Percentiles rank a stretch among this genome's conserved stretches.
These are phyloP conservation scores for Tylopilus rubrobrunneus DNA, from an alignment of 768 basidiomycete species.

Conservation along the genomic window DNA sequence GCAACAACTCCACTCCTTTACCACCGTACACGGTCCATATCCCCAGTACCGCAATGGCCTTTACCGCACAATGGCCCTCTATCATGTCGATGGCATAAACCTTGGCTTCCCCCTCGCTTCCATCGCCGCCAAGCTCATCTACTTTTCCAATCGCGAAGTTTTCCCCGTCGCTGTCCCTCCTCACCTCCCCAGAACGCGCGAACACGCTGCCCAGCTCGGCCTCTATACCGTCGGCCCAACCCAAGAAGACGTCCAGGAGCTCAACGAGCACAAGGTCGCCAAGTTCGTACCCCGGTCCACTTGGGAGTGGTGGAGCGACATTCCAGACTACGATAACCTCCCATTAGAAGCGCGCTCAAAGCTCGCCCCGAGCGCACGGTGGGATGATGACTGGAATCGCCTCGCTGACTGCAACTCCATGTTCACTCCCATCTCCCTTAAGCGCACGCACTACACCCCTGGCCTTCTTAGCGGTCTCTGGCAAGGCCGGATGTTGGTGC, in stretches of 20 bases:
- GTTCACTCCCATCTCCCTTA: constrained; percentile 24
- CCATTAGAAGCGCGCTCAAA: constrained; percentile 22
- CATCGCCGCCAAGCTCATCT: constrained; percentile 59
- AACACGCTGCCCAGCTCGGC: constrained; percentile 25
- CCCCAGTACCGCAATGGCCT: constrained; percentile 41
- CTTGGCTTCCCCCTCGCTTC: constrained; percentile 44
- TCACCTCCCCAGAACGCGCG: constrained; percentile 31
- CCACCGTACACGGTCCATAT: constrained; percentile 43
- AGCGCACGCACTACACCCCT: constrained; percentile 40
- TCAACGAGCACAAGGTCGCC: constrained; percentile 45
- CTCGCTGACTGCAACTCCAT: constrained; percentile 44
- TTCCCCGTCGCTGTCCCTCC: constrained; percentile 41
- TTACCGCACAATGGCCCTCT: constrained; percentile 29
- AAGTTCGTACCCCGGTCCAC: constrained; percentile 19
- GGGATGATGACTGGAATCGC: constrained; percentile 60
- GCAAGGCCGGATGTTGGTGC: constrained; percentile 61
- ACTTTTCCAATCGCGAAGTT: constrained; percentile 54
- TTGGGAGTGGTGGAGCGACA: constrained; percentile 23
- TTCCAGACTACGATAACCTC: constrained; percentile 18
- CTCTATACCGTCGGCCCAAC: constrained; percentile 40
- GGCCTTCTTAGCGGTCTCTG: constrained; percentile 56
- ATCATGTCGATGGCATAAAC: constrained; percentile 28
- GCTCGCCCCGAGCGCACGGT: constrained; percentile 38
- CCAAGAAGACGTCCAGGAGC: constrained; percentile 55
- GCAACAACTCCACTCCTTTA: constrained; percentile 26